Base-by-base conservation (phyloP, 2,329 filamentous ascomycete genomes). In the Penicillium sp. region DNA sequence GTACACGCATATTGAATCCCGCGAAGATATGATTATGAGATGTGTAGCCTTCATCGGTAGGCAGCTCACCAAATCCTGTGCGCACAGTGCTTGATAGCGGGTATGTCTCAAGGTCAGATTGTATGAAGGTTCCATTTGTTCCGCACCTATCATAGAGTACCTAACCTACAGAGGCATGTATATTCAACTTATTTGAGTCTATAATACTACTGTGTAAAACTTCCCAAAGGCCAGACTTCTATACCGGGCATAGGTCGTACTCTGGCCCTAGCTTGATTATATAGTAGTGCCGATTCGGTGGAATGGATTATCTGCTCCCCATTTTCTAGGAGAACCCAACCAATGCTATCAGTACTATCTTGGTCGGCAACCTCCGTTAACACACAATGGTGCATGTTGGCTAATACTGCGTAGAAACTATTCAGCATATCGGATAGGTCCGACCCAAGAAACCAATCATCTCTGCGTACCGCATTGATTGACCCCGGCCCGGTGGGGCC, bases 401-500 rank as follows among this genome's bases (percentile, higher is more conserved):
- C 22, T 41, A 47, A 41, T 14, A 22, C 19, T 5, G 5, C 3
- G 19, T 22, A 22, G 3, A 3, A 22, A 14, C 22, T 7, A 8
- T 25, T 25, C 5, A 25, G 8, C 22, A n/a, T 25, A 8, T 25
- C 22, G 29, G 29, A 31, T 31, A 11, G 29, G 12, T n/a, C 29
- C 11, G 29, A 11, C 5, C 22, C 22, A 8, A 31, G 7, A n/a
- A n/a, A n/a, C n/a, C 5, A n/a, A 31, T 31, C 29, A 31, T 31
- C 4, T 31, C 29, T 5, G 4, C 3, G 31, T 14, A n/a, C 16
- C 9, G 22, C 37, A 25, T 2, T 16, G 28, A 36, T 37, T 37
- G 41, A 37, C 34, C 27, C 50, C 50, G 49, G 49, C 45, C 47
- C 50, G 50, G 46, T 53, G 4, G 27, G 29, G 38, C 27, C 53